phyloP scores from a whole-genome alignment of 129 eudicot genomes.

The Tagetes patula region DNA sequence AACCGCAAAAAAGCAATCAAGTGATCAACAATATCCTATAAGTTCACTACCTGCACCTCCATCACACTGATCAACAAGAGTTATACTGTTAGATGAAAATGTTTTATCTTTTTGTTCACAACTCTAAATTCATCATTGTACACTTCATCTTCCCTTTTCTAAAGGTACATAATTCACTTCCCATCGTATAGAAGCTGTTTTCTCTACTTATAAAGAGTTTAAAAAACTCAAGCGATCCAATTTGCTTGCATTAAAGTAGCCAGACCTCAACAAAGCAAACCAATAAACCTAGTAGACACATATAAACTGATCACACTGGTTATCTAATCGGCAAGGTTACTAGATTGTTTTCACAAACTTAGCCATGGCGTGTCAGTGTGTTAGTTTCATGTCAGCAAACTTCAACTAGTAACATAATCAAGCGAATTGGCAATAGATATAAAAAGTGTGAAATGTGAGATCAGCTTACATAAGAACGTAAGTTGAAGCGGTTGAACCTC shows the following conservation, averaged over 20 bases:
- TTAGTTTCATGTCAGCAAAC: background rate
- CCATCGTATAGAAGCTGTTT: background rate
- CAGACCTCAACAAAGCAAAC: constrained; percentile 10
- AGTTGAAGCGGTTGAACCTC: constrained; percentile 67
- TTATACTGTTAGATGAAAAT: background rate
- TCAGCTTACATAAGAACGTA: constrained; percentile 45
- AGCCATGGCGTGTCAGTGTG: background rate
- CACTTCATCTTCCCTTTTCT: background rate
- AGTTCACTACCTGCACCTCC: background rate
- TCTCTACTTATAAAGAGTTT: background rate
- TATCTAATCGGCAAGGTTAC: constrained; percentile 6
- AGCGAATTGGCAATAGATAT: constrained; percentile 1
- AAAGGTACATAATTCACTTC: background rate
- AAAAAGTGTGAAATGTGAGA: constrained; percentile 13
- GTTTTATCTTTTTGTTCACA: background rate
- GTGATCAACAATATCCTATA: constrained; percentile 2
- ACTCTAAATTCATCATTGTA: background rate
- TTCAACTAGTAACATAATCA: constrained; percentile 12
- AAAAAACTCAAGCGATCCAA: background rate
- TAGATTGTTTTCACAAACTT: constrained; percentile 5
- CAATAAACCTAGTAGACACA: constrained; percentile 16
- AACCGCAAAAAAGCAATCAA: background rate
- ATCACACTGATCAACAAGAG: background rate
- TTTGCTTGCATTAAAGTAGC: constrained; percentile 2
- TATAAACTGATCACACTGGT: background rate